Conservation (phyloP, 192 early-diverging fungal genomes). For the Dispira simplex region DNA sequence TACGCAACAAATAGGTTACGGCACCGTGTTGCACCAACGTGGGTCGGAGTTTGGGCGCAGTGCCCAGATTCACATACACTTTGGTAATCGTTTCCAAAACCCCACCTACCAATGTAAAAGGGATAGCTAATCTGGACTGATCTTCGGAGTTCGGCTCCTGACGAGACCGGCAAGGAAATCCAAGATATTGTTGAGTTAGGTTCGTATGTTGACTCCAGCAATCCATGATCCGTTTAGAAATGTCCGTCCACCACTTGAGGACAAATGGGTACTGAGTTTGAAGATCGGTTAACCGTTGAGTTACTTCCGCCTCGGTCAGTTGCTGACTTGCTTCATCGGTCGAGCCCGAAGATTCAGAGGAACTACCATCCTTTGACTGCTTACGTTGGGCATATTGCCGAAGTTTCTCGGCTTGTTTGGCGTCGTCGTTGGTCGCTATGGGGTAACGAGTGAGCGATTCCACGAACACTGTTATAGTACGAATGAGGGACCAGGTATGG, state of each 20-base stretch:
- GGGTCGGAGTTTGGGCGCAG: not conserved
- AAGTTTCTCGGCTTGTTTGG: not conserved
- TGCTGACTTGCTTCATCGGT: not conserved
- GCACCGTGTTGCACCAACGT: not conserved
- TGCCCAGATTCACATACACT: not conserved
- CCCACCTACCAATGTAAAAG: no score
- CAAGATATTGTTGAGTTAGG: not conserved
- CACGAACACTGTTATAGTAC: not conserved
- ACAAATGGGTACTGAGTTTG: not conserved
- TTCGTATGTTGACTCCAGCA: not conserved
- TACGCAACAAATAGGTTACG: not conserved
- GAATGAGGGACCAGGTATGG: not conserved
- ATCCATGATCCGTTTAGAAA: not conserved
- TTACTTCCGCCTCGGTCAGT: slow-evolving; percentile 3
- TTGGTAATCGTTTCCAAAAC: not conserved
- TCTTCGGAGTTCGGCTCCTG: not conserved
- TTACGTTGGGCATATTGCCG: not conserved
- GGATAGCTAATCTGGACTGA: not conserved
- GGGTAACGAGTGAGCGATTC: slow-evolving; percentile 2
- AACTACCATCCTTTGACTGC: not conserved
- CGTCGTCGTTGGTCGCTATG: not conserved
- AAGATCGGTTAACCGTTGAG: not conserved
- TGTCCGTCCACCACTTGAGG: not conserved
- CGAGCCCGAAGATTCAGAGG: not conserved
- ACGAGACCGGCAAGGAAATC: not conserved